Percentiles rank a stretch among this genome's conserved stretches.
phyloP scores from a whole-genome alignment of 164 flowering plant species.

The Macadamia tetraphylla region DNA sequence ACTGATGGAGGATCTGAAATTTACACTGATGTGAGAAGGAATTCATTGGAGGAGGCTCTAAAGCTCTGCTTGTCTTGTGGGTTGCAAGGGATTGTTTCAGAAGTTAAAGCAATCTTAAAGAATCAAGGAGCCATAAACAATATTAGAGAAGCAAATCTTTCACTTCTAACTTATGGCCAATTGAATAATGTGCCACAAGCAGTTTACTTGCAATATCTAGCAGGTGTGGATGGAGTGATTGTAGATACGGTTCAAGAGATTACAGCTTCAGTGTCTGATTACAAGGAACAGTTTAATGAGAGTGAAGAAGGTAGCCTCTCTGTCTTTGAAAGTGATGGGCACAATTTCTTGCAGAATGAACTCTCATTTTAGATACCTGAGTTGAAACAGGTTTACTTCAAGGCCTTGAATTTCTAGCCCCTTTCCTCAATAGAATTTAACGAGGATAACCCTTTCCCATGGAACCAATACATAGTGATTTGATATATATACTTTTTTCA shows the following conservation, averaged over 20 bases:
- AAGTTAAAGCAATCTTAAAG: constrained; percentile 62
- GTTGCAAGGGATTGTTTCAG: constrained; percentile 84
- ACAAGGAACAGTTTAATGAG: constrained; percentile 34
- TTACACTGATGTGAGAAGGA: constrained; percentile 32
- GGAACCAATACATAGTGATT: no score
- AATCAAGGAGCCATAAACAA: constrained; percentile 63
- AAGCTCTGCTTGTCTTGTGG: constrained; percentile 63
- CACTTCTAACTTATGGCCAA: constrained; percentile 76
- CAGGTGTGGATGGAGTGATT: constrained; percentile 93
- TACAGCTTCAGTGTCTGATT: constrained; percentile 45
- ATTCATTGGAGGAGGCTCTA: constrained; percentile 62
- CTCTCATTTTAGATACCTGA: constrained; percentile 61
- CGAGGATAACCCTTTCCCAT: no score
- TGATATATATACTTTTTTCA: no score
- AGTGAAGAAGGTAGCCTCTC: constrained; percentile 11
- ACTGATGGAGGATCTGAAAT: constrained; percentile 83
- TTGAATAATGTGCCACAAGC: constrained; percentile 86
- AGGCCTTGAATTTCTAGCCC: no score
- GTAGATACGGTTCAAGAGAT: constrained; percentile 81
- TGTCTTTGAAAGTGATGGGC: constrained; percentile 23
- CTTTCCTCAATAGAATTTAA: no score
- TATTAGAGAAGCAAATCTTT: constrained; percentile 68
- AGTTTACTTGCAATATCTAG: constrained; percentile 82
- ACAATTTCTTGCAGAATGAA: constrained; percentile 57
- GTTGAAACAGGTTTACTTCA: constrained; percentile 37